Conservation (phyloP, 2,329 filamentous ascomycete species). For the Penicillium sp. region DNA sequence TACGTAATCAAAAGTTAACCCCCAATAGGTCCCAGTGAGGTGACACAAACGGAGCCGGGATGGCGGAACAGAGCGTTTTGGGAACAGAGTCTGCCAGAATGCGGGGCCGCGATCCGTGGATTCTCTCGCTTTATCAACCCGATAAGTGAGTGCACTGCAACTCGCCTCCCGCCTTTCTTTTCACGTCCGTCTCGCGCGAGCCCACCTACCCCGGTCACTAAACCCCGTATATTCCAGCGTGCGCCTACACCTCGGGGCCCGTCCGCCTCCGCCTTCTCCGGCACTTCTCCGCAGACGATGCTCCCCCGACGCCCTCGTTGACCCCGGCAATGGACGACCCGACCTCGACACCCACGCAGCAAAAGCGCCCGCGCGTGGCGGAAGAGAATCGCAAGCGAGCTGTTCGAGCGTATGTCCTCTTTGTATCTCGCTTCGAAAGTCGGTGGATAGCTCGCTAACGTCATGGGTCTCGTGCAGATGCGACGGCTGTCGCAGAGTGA, state of each 20-base stretch:
- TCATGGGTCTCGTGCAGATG: conserved; percentile 40
- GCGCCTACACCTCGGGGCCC: background rate
- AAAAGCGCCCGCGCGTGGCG: conserved; percentile 41
- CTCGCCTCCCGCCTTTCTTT: conserved; percentile 2
- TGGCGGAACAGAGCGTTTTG: background rate
- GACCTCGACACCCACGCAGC: conserved; percentile 26
- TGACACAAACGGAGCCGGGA: background rate
- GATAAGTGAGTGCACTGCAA: conserved; percentile 5
- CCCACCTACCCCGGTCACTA: background rate
- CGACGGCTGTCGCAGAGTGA: conserved; percentile 55
- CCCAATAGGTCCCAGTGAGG: background rate
- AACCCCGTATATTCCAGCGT: too few relatives aligned
- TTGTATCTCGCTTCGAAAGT: background rate
- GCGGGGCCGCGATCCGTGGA: conserved; percentile 13
- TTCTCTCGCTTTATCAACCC: conserved; percentile 11
- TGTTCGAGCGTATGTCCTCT: conserved; percentile 37
- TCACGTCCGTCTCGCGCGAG: background rate
- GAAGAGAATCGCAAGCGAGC: conserved; percentile 44
- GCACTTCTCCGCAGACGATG: conserved; percentile 26
- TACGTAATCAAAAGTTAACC: background rate
- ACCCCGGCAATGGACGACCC: conserved; percentile 32
- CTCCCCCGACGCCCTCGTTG: conserved; percentile 25
- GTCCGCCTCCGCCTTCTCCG: conserved; percentile 5
- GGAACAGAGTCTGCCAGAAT: conserved; percentile 8
- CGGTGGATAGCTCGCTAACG: conserved; percentile 11